Conservation (phyloP, 768 basidiomycete species). For the Strobilomyces dryophilus region DNA sequence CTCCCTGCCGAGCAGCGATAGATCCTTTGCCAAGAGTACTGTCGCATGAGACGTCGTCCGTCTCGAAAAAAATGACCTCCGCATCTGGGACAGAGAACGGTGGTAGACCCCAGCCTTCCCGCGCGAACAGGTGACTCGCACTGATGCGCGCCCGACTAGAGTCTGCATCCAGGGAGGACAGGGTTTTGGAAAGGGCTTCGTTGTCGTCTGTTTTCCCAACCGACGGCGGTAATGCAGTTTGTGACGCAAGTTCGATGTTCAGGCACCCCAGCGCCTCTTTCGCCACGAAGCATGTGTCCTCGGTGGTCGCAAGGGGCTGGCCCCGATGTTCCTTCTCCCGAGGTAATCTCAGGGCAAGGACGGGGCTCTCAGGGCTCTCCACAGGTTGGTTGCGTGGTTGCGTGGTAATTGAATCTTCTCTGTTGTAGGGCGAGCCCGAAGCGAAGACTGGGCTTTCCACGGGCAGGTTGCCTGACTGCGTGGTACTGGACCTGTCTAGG, state of each 20-base stretch:
- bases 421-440: neutral
- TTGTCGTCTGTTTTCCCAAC: neutral
- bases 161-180: neutral
- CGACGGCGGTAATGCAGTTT: neutral
- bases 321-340: neutral
- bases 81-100: conserved; percentile 15
- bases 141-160: neutral
- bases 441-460: neutral
- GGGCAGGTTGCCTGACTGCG: neutral
- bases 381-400: neutral
- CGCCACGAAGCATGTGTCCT: neutral
- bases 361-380: neutral
- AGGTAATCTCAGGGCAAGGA: neutral
- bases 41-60: neutral
- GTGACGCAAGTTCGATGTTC: neutral
- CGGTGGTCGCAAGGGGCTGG: neutral
- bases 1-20: neutral
- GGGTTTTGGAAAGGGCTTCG: neutral
- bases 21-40: neutral
- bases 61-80: conserved; percentile 18
- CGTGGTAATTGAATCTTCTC: neutral
- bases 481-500: neutral
- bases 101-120: neutral
- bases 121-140: neutral
- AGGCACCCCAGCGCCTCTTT: neutral